phyloP scores from a whole-genome alignment of 768 basidiomycete species.

The Phylloporus sp. region DNA sequence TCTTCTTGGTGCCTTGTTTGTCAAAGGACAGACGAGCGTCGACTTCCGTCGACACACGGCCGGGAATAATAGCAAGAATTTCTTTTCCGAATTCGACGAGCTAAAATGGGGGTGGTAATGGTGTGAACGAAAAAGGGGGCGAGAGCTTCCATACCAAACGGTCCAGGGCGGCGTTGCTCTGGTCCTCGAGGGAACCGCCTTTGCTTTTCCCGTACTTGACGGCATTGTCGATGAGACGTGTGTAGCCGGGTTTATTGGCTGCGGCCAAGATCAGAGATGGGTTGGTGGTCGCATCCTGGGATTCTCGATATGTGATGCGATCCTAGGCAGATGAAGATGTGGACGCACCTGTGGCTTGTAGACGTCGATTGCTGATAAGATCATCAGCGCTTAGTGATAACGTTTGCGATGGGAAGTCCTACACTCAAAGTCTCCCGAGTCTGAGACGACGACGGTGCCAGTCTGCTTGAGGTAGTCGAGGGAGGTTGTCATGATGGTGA shows the following conservation, averaged over 20 bases:
- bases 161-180: conserved; percentile 79
- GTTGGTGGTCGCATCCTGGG: conserved; percentile 95
- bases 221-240: conserved; percentile 71
- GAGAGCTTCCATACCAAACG: conserved; percentile 59
- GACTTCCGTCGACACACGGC: conserved; percentile 98
- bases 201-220: conserved; percentile 73
- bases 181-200: conserved; percentile 68
- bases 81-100: conserved; percentile 97
- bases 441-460: conserved; percentile 94
- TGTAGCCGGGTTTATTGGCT: conserved; percentile 83
- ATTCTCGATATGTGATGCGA: conserved; percentile 9
- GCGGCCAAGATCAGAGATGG: conserved; percentile 93
- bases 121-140: conserved; percentile 7
- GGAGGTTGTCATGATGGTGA: conserved; percentile 65
- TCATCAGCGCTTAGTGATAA: conserved; percentile 25
- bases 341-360: conserved; percentile 85
- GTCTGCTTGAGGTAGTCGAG: conserved; percentile 83
- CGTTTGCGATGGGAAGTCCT: conserved; percentile 19
- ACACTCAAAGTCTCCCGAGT: conserved; percentile 95
- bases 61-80: conserved; percentile 93
- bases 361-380: conserved; percentile 73
- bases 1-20: conserved; percentile 86
- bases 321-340: conserved; percentile 11
- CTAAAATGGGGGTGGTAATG: conserved; percentile 37
- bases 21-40: conserved; percentile 97